Base-by-base conservation (phyloP, 2,329 filamentous ascomycete species). In the Penicillium sp. region DNA sequence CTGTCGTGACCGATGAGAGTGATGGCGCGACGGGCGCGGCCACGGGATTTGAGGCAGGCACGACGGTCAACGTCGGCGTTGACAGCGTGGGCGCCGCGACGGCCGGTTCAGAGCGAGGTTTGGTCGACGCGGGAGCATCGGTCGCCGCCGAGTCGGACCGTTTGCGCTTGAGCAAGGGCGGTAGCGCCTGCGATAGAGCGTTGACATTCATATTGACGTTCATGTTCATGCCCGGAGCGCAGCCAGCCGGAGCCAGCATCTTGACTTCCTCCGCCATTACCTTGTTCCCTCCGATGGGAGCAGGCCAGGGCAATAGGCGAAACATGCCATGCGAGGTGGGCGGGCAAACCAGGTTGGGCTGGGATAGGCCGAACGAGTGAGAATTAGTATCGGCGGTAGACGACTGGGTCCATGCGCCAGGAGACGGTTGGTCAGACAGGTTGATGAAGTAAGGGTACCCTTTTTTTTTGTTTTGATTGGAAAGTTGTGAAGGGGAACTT, bases 151-250 rank as follows among this genome's bases (percentile, higher is more conserved):
- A 85, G 64, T 81, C 79, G 35, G 81, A 80, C 58, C 82, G 79
- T 74, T 87, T 87, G 64, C 86, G 82, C 80, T 88, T 88, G 70
- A 86, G 75, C 68, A 60, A 60, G 26, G 82, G 81, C 65, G 79
- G 81, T 35, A 73, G 63, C 42, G 73, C 58, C 40, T 75, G 65
- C 43, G 73, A 61, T 40, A 75, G 65, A 53, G 58, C 62, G 52
- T 69, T 73, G 53, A 56, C 53, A 22, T 56, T 46, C 60, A 76
- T 51, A 38, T 58, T 53, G 22, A 53, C 25, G 22, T 53, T 53
- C 37, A 52, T 52, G 7, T 52, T 57, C 49, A 58, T 59, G 52
- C 66, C 66, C 1, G 73, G 68, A 38, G 72, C 66, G 63, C 73
- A 75, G 58, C 73, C 74, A 58, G 75, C 67, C 48, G 76, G 69